phyloP scores from a whole-genome alignment of 768 basidiomycete species.

The Mycena galopus region DNA sequence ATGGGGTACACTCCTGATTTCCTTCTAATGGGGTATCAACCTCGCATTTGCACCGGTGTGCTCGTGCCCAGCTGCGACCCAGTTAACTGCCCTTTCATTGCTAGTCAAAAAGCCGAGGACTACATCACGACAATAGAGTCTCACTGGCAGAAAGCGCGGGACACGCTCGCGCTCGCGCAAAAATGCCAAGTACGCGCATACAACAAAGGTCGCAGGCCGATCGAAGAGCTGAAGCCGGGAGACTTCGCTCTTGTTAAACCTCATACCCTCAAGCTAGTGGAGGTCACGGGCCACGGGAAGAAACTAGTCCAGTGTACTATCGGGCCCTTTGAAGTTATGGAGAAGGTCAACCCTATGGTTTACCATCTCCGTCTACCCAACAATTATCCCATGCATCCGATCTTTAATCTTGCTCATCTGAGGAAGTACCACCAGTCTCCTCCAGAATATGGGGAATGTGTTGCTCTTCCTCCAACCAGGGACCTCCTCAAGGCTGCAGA shows the following conservation, averaged over 20 bases:
- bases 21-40: not conserved
- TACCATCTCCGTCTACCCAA: slow-evolving; percentile 18
- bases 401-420: slow-evolving; percentile 30
- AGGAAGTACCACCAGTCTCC: slow-evolving; percentile 12
- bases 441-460: not conserved
- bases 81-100: not conserved
- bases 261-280: not conserved
- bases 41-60: not conserved
- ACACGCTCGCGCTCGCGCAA: not conserved
- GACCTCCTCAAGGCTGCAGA: too few species aligned
- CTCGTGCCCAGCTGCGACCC: not conserved
- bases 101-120: not conserved
- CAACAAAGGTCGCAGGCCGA: not conserved
- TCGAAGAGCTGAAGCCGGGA: not conserved
- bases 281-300: too few species aligned
- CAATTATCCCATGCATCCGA: slow-evolving; percentile 22
- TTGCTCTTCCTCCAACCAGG: not conserved
- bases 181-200: not conserved
- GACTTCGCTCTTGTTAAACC: not conserved
- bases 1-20: not conserved
- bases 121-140: not conserved
- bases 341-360: slow-evolving; percentile 29
- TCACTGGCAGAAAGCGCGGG: not conserved
- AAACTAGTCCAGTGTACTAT: too few species aligned
- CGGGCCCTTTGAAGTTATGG: too few species aligned